phyloP scores from a whole-genome alignment of 2,329 filamentous ascomycete genomes.

The Fusarium beomiforme region DNA sequence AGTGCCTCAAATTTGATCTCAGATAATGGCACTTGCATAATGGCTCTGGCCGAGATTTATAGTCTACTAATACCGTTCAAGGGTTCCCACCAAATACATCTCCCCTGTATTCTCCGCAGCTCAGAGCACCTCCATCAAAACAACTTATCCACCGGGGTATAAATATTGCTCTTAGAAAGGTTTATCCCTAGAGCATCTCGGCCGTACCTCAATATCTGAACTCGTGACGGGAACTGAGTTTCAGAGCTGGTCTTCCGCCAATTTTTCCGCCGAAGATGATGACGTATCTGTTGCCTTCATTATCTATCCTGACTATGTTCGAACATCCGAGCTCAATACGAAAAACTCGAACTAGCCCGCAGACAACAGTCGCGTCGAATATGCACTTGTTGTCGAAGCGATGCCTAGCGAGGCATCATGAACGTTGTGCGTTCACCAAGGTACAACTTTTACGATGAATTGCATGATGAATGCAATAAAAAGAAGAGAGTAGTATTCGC shows the following conservation, averaged over 20 bases:
- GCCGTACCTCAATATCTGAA: not conserved
- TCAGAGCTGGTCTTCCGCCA: not conserved
- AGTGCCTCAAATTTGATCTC: too few relatives aligned
- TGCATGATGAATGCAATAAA: not conserved
- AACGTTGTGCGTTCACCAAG: not conserved
- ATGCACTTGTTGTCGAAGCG: too few relatives aligned
- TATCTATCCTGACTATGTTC: too few relatives aligned
- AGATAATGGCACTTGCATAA: too few relatives aligned
- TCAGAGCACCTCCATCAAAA: too few relatives aligned
- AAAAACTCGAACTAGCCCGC: too few relatives aligned
- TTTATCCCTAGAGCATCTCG: not conserved
- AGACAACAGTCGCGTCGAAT: too few relatives aligned
- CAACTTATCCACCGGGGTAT: too few relatives aligned
- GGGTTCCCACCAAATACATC: too few relatives aligned
- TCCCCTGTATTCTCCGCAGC: too few relatives aligned
- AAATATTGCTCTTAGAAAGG: not conserved
- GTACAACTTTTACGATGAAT: not conserved
- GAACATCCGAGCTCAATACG: too few relatives aligned
- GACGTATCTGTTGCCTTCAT: not conserved
- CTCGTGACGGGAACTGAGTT: not conserved
- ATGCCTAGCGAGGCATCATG: not conserved
- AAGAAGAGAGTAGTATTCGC: not conserved
- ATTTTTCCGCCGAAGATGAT: not conserved
- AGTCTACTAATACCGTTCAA: too few relatives aligned
- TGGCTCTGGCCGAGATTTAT: not conserved